A percentile compares a stretch with the other conserved stretches of the same genome.
Evolutionary conservation across 2,329 filamentous ascomycete species (phyloP).

Genomic region (Alternaria sp.): DNA sequence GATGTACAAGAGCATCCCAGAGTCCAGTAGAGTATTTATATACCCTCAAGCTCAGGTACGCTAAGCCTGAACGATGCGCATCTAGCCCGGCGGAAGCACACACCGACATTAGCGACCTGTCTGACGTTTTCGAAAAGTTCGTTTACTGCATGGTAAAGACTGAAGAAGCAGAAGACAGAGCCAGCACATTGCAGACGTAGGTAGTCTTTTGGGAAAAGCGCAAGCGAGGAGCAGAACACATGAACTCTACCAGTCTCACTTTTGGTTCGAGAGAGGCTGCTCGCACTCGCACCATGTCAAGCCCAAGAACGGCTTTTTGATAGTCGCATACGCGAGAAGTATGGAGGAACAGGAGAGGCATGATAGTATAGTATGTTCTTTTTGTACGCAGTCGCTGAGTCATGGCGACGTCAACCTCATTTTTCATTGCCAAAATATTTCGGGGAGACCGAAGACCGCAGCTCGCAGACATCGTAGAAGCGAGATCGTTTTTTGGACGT

Average conservation of each 20-base stretch:
- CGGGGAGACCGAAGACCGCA: fast-evolving
- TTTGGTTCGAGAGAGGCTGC: fast-evolving
- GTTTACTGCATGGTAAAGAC: background rate
- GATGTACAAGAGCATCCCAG: background rate
- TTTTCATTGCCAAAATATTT: background rate
- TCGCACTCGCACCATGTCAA: background rate
- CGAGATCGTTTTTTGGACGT: fast-evolving
- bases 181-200: background rate
- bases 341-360: background rate
- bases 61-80: fast-evolving
- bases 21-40: fast-evolving
- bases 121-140: too few relatives aligned
- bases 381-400: background rate
- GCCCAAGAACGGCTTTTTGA: background rate
- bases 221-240: background rate
- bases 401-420: fast-evolving
- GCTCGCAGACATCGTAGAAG: background rate
- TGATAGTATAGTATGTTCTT: background rate
- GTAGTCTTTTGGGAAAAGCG: background rate
- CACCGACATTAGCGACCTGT: too few relatives aligned
- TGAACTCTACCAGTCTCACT: background rate
- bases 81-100: background rate
- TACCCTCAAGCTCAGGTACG: fast-evolving
- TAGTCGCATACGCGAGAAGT: background rate
- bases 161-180: background rate